Evolutionary conservation across 768 basidiomycete species (phyloP), one percentile per base, ranked within the genome.

Genomic region (Tephrocybe sp.): DNA sequence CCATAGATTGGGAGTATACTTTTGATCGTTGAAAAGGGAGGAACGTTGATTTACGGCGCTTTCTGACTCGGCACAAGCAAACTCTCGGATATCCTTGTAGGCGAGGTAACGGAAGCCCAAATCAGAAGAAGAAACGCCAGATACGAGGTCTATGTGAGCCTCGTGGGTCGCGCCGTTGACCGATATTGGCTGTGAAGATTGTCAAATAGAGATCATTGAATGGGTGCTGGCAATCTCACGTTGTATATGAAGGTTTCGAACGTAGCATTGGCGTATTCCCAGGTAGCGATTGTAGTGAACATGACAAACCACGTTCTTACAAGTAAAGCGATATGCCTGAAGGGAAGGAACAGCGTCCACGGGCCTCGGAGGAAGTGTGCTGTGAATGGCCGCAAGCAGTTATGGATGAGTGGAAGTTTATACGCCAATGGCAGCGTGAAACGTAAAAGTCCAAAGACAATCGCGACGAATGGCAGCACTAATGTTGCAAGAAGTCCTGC

Each of bases 11-110:
- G 82, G 83, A 7, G 68, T 72, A 44, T 79, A 78, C 56, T 84
- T 86, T 58, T 86, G 83, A 56, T 90, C 87, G 0, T 75, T 75
- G 57, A 88, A 90, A 1, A 90, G 59, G 0, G 78, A 73, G 0
- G 74, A 73, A 10, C 86, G 75, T 27, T 73, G 74, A 0, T 74
- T 61, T 10, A 67, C 61, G 0, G 74, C 75, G 1, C 68, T 56
- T 2, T 74, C 39, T 3, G 73, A 69, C 4, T 65, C 64, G 18
- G 76, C 75, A n/a, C 65, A 61, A 0, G 83, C 74, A 10, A 88
- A 58, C 3, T 71, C 69, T 9, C 64, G 65, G 33, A 92, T 71
- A 53, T 91, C 88, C 0, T 75, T 66, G 57, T 82, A 88, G 0
- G 88, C 87, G 53, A 84, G 80, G 60, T 84, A 77, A 34, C 77